Percentiles rank a stretch among this genome's conserved stretches.
Conservation (phyloP, 2,329 filamentous ascomycete species). For the Epichloe scottii region DNA sequence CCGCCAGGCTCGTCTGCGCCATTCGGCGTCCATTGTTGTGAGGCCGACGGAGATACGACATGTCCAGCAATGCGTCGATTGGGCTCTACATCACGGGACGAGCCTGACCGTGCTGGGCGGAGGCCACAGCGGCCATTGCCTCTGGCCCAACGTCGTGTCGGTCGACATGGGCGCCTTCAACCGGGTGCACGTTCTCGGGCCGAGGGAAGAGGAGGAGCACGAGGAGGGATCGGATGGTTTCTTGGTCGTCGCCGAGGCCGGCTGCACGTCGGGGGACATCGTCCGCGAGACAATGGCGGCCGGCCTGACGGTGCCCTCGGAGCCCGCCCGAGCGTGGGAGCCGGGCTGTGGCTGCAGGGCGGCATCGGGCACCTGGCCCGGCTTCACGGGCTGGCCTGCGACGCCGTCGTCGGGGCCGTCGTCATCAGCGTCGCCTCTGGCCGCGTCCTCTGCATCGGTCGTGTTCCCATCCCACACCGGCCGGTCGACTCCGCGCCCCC, state of each 20-base stretch:
- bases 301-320: constrained; percentile 47
- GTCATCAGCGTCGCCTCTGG: constrained; percentile 38
- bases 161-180: constrained; percentile 48
- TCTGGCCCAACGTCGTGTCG: constrained; percentile 37
- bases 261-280: constrained; percentile 44
- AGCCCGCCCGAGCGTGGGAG: constrained; percentile 48
- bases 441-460: constrained; percentile 36
- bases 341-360: constrained; percentile 51
- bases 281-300: constrained; percentile 25
- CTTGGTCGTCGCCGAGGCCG: constrained; percentile 39
- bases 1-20: constrained; percentile 31
- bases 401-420: constrained; percentile 47
- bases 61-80: constrained; percentile 41
- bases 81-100: constrained; percentile 30
- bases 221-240: constrained; percentile 8
- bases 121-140: constrained; percentile 47
- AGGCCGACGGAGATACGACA: constrained; percentile 32
- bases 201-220: not conserved
- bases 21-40: constrained; percentile 30
- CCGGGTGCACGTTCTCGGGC: constrained; percentile 29
- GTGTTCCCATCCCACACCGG: constrained; percentile 22
- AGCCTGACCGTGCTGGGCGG: constrained; percentile 35
- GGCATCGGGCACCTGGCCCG: constrained; percentile 49
- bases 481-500: constrained; percentile 10
- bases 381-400: constrained; percentile 43